Conservation (phyloP, 2,329 filamentous ascomycete genomes). For the Cercospora sojina region DNA sequence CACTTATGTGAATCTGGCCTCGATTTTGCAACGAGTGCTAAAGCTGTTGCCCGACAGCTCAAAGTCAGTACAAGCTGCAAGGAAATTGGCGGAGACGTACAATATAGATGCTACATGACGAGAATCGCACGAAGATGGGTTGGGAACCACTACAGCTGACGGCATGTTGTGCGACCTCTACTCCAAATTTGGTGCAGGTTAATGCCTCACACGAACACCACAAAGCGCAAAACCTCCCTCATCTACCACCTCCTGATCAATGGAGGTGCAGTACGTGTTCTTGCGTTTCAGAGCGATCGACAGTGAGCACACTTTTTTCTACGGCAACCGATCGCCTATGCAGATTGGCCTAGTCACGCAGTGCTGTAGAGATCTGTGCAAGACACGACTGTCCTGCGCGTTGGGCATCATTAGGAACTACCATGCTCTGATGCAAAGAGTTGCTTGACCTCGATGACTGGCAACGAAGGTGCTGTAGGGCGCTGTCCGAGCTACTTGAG, state of each 20-base stretch:
- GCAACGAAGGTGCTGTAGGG: no score
- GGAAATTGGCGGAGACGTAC: slow-evolving; percentile 4
- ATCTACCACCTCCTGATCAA: background rate
- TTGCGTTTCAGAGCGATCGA: background rate
- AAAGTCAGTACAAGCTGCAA: slow-evolving; percentile 16
- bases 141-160: background rate
- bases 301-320: background rate
- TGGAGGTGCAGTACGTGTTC: background rate
- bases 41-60: slow-evolving; percentile 14
- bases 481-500: background rate
- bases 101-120: background rate
- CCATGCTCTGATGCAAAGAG: no score
- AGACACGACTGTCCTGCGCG: background rate
- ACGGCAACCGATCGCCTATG: no score
- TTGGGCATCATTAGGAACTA: no score
- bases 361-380: background rate
- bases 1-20: slow-evolving; percentile 4
- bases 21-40: slow-evolving; percentile 6
- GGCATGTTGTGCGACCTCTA: background rate
- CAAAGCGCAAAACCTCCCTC: background rate
- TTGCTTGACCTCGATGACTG: no score
- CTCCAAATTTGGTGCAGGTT: background rate
- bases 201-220: background rate
- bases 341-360: no score
- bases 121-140: background rate